Base-by-base conservation (phyloP, 2,329 filamentous ascomycete genomes). In the Fusarium udum region DNA sequence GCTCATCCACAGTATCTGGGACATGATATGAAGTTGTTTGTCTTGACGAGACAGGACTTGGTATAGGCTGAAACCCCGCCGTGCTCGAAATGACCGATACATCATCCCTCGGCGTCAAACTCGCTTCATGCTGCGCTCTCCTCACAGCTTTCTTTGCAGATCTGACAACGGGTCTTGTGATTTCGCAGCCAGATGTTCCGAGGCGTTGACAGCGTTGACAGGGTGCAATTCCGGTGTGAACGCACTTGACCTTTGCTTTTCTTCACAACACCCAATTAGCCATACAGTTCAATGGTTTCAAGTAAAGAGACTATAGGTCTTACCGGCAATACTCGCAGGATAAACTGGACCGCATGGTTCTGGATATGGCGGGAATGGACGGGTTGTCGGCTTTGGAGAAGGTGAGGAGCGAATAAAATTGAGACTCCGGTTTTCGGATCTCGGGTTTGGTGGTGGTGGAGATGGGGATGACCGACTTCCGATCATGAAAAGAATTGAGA, bases 321-420 rank as follows among this genome's bases (percentile, higher is more conserved):
- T 68, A 81, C 81, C 81, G 73, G 59, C 81, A 82, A 39, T 72
- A 70, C 39, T 82, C 80, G 69, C 80, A 82, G 6, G 80, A 82
- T 26, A 82, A 42, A 64, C 80, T 82, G 28, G 81, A 80, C 2
- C 81, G 70, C 81, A 82, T 31, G 5, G 48, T 49, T 40, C 48
- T 39, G 20, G 28, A 28, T 36, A 22, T 43, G 37, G 20, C 61
- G 66, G 57, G n/a, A 61, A 69, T 42, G 36, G 24, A n/a, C 31
- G 40, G 45, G 7, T 39, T 46, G 18, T 73, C 70, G 71, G 71
- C 39, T 73, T 67, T 73, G 61, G 28, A 24, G 18, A 20, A 39
- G 32, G 10, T 10, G 39, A 49, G 8, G 22, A 36, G 51, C 62
- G 45, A 58, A 60, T 36, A 61, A 32, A 39, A 64, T 64, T 46